phyloP scores from a whole-genome alignment of 1,284 basidiomycete genomes.

The Sporisorium exsertum region DNA sequence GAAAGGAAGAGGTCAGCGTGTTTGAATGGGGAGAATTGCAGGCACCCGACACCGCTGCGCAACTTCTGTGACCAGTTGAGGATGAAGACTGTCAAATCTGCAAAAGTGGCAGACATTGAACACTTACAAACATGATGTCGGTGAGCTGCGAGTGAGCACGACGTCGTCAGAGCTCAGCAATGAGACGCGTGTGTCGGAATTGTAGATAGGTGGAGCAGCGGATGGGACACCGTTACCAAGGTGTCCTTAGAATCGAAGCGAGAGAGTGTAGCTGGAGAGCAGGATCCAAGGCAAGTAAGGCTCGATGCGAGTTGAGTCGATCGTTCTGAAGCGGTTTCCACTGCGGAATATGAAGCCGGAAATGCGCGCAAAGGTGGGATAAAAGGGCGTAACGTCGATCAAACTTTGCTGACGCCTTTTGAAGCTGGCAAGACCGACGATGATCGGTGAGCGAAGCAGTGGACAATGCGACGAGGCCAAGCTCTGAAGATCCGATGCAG shows the following conservation, averaged over 20 bases:
- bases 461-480: too few species aligned
- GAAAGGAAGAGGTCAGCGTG: slow-evolving; percentile 4
- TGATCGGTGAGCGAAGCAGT: neutral
- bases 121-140: slow-evolving; percentile 42
- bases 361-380: slow-evolving; percentile 4
- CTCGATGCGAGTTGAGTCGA: neutral
- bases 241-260: neutral
- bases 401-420: neutral
- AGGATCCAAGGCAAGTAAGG: neutral
- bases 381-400: neutral
- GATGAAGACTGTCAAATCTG: neutral
- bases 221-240: neutral
- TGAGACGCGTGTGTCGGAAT: slow-evolving; percentile 2
- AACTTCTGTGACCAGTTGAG: neutral
- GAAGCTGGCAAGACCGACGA: neutral
- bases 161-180: slow-evolving; percentile 4
- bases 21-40: neutral
- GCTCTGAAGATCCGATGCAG: neutral
- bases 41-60: neutral
- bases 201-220: neutral
- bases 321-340: neutral
- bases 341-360: neutral
- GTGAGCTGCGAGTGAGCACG: neutral
- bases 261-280: neutral
- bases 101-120: neutral